Base-by-base conservation (phyloP, 345 rosid genomes). In the Cochlearia excelsa region DNA sequence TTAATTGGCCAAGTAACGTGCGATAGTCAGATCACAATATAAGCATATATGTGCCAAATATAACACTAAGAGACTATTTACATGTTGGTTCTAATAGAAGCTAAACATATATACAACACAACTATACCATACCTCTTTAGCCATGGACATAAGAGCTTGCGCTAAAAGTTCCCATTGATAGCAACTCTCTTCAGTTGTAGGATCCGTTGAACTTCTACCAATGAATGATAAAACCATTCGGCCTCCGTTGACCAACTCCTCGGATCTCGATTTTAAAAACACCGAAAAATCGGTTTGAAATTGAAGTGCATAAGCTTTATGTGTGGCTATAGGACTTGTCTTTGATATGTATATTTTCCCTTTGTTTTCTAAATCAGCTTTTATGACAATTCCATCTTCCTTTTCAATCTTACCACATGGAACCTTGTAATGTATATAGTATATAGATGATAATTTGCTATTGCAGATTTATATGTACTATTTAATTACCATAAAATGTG, bases 151-250 rank as follows among this genome's bases (percentile, higher is more conserved):
- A 4, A 90, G 79, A 23, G 87, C 90, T 38, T 77, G 69, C 9
- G 88, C 83, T 62, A 90, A 51, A 40, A 87, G 82, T 68, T 85
- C 95, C 87, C 84, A 85, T 0, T 79, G 88, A 44, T 65, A 70
- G 78, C 85, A 78, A 54, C 84, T 65, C 4, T 76, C 86, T 26
- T 80, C 82, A 0, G 82, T 65, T 27, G 83, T 61, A 50, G 93
- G 84, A 72, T 85, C 88, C 2, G 26, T 0, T 2, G 82, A 65
- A 27, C 51, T 74, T 75, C 95, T 74, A 23, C 93, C 90, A 46
- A 83, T 38, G 53, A 83, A 77, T 0, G 87, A 82, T 43, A 90
- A 69, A n/a, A 85, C 73, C 88, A 85, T 85, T 48, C 88, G 75
- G 9, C 97, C 93, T 10, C 93, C 85, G 6, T 67, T 34, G 47